Evolutionary conservation across 371 early-diverging fungal genomes (phyloP), one percentile per base, ranked within the genome.

Genomic region (Rhizopus stolonifer): DNA sequence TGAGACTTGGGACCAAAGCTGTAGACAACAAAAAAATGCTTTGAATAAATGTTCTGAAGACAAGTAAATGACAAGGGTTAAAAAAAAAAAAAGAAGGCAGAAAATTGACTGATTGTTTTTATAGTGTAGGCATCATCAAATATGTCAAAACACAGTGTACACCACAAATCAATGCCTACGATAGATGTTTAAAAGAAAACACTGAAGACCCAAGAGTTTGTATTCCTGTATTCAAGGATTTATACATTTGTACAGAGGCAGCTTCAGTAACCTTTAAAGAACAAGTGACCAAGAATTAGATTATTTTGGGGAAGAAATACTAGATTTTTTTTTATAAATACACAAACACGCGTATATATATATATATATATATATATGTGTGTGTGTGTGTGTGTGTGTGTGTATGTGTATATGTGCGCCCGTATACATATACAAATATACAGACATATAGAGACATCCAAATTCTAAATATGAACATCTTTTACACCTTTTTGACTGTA

Each of bases 21-120:
- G 92, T 65, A 64, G 77, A 18, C 80, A 82, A 43, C 83, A 89
- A 60, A 86, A 85, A 47, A 64, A 79, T 22, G 89, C 89, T 7
- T 75, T 92, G 23, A 89, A 88, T 23, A 84, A 82, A 59, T 92
- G 92, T 56, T 85, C 90, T 0, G 91, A 92, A 67, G 85, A 89
- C 65, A 85, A 87, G 89, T 87, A 79, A 60, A 38, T 65, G 36
- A 4, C 9, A 26, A 15, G 23, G 36, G 3, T 25, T 36, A n/a
- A 25, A 15, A 7, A 36, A 49, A 36, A 19, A 36, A n/a, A 25
- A 15, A 7, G 23, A 49, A 36, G 17, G 23, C 10, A 34, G 6
- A 15, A n/a, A n/a, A 14, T 36, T 36, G 36, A 36, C n/a, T n/a
- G 13, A 11, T 15, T 64, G 50, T 38, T 38, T 67, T 43, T 18